phyloP scores from a whole-genome alignment of 2,329 filamentous ascomycete genomes.

The Colletotrichum filicis region DNA sequence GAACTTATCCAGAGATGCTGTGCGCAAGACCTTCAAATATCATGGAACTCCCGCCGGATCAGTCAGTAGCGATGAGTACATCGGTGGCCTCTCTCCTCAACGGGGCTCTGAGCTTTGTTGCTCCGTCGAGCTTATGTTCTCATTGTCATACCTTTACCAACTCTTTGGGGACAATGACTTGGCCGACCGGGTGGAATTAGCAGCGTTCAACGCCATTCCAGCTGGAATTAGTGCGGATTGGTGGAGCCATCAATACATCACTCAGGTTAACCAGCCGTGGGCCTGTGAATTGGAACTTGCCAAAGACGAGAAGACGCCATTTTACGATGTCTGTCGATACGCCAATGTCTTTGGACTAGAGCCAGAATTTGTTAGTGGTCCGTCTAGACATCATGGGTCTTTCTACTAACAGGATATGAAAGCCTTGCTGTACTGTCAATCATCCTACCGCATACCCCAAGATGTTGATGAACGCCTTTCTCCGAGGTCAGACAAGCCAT shows the following conservation, averaged over 20 bases:
- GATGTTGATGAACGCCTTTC: slow-evolving; percentile 50
- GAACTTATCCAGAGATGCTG: slow-evolving; percentile 48
- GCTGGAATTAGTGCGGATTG: slow-evolving; percentile 60
- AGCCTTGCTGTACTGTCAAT: slow-evolving; percentile 68
- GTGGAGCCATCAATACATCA: slow-evolving; percentile 68
- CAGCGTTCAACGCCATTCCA: slow-evolving; percentile 66
- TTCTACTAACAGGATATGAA: not conserved
- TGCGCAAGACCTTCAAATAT: slow-evolving; percentile 49
- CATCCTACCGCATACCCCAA: slow-evolving; percentile 68
- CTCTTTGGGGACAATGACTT: slow-evolving; percentile 47
- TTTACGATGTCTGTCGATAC: slow-evolving; percentile 48
- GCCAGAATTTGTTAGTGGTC: slow-evolving; percentile 51
- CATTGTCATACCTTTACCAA: slow-evolving; percentile 46
- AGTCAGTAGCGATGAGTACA: slow-evolving; percentile 53
- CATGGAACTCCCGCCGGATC: slow-evolving; percentile 54
- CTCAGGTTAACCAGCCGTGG: slow-evolving; percentile 63
- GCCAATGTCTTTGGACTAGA: slow-evolving; percentile 55
- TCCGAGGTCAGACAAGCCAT: not conserved
- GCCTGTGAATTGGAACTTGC: slow-evolving; percentile 50
- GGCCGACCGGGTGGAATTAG: slow-evolving; percentile 62
- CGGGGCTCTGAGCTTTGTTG: slow-evolving; percentile 50
- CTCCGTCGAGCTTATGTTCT: slow-evolving; percentile 47
- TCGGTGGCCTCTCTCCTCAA: slow-evolving; percentile 49
- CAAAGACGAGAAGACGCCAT: slow-evolving; percentile 43
- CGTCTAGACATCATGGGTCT: not conserved